Evolutionary conservation across 1,284 basidiomycete species (phyloP), one percentile per base, ranked within the genome.

Genomic region (Fomitiporia mediterranea): DNA sequence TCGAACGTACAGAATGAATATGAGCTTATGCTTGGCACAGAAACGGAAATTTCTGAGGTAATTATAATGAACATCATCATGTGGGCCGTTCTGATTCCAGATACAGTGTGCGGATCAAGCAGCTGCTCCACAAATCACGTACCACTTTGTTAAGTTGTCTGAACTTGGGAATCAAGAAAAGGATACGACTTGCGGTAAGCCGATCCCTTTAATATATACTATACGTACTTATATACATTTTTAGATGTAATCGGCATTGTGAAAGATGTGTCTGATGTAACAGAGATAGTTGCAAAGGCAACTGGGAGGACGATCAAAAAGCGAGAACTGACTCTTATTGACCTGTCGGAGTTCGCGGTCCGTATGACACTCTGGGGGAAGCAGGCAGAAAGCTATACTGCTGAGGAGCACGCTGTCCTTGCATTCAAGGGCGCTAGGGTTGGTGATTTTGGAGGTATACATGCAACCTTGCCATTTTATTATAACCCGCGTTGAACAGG

Each of bases 341-440:
- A 99, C 69, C 83, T 83, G 60, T 89, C 91, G 7, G 81, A 81
- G 30, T 93, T 79, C 68, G 84, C 85, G 32, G 86, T 96, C 35
- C 83, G 91, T 28, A 70, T 98, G 62, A 99, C 97, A 2, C 75
- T 99, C 4, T 99, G 97, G 96, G 97, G 96, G 28, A 94, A 91
- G 69, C 89, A 91, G 68, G 97, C 96, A 1, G 94, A 98, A 68
- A 81, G 81, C 46, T 99, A 88, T 68, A 70, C 70, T 2, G 69
- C 72, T 13, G 69, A 74, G 2, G 77, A 82, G 39, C 76, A 81
- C 53, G 83, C 91, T 8, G 83, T 97, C 19, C 79, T 94, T 60
- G 96, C 95, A 2, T 94, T 97, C 80, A 98, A 97, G 74, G 91
- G 93, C 21, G 92, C 94, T 65, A 95, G 90, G 72, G 93, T 99